These are phyloP conservation scores for Hibiscus tridactylites DNA, from an alignment of 345 rosid genomes.

Conservation along the genomic window DNA sequence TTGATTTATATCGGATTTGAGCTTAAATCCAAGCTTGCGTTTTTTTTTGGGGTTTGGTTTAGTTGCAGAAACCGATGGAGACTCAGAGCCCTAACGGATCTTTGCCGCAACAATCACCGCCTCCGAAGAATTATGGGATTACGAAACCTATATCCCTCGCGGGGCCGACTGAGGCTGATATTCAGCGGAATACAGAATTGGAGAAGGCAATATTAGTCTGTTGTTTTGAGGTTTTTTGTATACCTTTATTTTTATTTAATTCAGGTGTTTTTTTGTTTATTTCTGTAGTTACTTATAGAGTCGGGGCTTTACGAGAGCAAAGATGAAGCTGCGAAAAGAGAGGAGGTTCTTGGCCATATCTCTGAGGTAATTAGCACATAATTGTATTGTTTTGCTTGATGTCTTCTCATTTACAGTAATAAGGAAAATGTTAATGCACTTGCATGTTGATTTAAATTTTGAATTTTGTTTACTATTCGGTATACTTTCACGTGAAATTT, in stretches of 20 bases:
- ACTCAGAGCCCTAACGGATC: constrained; percentile 37
- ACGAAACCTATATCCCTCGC: constrained; percentile 75
- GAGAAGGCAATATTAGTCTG: constrained; percentile 42
- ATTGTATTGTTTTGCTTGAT: not conserved
- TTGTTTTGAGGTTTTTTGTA: not conserved
- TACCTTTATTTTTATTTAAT: constrained; percentile 5
- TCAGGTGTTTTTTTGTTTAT: not conserved
- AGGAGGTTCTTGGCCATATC: constrained; percentile 57
- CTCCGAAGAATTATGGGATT: constrained; percentile 45
- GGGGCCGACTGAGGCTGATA: constrained; percentile 69
- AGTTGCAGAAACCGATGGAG: constrained; percentile 28
- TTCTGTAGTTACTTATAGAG: constrained; percentile 48
- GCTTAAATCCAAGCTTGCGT: constrained; percentile 3
- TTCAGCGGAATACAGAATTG: constrained; percentile 50
- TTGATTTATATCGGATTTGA: not conserved
- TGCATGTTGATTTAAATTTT: not conserved
- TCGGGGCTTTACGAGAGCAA: constrained; percentile 68
- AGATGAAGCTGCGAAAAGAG: constrained; percentile 68
- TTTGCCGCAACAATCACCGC: constrained; percentile 18
- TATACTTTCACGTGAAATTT: not conserved
- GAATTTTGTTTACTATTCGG: not conserved
- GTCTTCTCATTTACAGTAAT: not conserved
- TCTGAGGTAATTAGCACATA: constrained; percentile 36
- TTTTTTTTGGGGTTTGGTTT: not conserved
- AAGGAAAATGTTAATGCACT: not conserved